These are phyloP conservation scores for Avena atlantica DNA, from an alignment of 176 grass and related monocot genomes.

Conservation along the genomic window DNA sequence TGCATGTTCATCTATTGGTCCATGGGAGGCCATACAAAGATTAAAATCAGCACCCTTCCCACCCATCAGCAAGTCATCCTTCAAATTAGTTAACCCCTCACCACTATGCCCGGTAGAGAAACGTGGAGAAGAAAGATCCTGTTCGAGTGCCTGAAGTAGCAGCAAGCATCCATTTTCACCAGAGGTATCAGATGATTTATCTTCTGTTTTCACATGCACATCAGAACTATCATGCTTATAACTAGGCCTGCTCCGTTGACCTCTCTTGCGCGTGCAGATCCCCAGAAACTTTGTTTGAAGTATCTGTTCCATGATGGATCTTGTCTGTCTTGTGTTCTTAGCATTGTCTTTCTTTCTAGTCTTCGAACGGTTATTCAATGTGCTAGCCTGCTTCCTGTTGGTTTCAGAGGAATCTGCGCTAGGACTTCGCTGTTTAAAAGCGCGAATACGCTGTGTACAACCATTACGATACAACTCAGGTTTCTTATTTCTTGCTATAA, in stretches of 20 bases:
- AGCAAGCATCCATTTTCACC: constrained; percentile 57
- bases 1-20: constrained; percentile 35
- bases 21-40: constrained; percentile 3
- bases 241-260: constrained; percentile 54
- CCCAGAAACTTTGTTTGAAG: constrained; percentile 49
- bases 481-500: constrained; percentile 68
- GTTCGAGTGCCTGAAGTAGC: constrained; percentile 62
- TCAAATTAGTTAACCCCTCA: constrained; percentile 25
- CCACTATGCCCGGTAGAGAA: neutral
- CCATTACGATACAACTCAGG: constrained; percentile 69
- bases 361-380: constrained; percentile 32
- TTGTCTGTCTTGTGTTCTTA: constrained; percentile 27
- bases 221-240: constrained; percentile 51
- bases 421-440: constrained; percentile 62
- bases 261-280: constrained; percentile 55
- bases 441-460: constrained; percentile 81
- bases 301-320: constrained; percentile 59
- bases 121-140: constrained; percentile 51
- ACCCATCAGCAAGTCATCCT: constrained; percentile 24
- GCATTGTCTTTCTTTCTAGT: constrained; percentile 34
- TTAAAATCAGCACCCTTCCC: constrained; percentile 27
- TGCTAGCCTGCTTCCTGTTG: constrained; percentile 47
- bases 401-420: constrained; percentile 43
- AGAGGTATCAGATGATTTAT: constrained; percentile 49
- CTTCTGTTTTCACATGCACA: constrained; percentile 49